Conservation (phyloP, 768 basidiomycete species). For the Hysterangium stoloniferum region DNA sequence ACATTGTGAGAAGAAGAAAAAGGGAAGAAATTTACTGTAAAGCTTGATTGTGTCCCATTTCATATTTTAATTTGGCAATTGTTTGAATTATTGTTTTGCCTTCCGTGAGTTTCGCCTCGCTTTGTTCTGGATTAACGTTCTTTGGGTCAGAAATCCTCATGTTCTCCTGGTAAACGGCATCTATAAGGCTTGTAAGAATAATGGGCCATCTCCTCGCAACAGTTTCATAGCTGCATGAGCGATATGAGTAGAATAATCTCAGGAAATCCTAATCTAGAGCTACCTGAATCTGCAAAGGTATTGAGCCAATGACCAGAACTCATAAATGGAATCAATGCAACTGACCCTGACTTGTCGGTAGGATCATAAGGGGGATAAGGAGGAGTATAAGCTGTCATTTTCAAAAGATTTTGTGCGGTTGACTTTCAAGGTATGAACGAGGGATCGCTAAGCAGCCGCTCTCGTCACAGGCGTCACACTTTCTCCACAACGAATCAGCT, state of each 20-base stretch:
- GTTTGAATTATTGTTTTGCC: slow-evolving; percentile 71
- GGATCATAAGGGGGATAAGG: slow-evolving; percentile 71
- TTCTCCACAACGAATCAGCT: too few species aligned
- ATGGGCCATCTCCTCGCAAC: slow-evolving; percentile 59
- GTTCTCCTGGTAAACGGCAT: slow-evolving; percentile 24
- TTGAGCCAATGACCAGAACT: slow-evolving; percentile 9
- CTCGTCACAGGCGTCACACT: too few species aligned
- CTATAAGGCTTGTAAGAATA: slow-evolving; percentile 76
- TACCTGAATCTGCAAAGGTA: slow-evolving; percentile 55
- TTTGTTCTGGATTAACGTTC: slow-evolving; percentile 23
- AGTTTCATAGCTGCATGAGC: slow-evolving; percentile 58
- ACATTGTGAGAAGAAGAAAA: background rate
- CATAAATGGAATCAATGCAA: background rate
- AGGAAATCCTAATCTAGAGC: background rate
- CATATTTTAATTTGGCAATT: slow-evolving; percentile 75
- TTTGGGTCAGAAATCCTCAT: slow-evolving; percentile 16
- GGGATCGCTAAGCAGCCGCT: too few species aligned
- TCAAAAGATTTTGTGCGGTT: too few species aligned
- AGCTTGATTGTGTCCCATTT: slow-evolving; percentile 71
- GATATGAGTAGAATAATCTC: slow-evolving; percentile 1
- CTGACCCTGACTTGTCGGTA: slow-evolving; percentile 55
- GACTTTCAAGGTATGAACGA: too few species aligned
- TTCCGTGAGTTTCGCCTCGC: slow-evolving; percentile 43
- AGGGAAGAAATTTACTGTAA: slow-evolving; percentile 46
- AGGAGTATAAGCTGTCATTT: slow-evolving; percentile 31